Evolutionary conservation across 495 filamentous ascomycete species (phyloP).

Genomic region (Podospora comata): DNA sequence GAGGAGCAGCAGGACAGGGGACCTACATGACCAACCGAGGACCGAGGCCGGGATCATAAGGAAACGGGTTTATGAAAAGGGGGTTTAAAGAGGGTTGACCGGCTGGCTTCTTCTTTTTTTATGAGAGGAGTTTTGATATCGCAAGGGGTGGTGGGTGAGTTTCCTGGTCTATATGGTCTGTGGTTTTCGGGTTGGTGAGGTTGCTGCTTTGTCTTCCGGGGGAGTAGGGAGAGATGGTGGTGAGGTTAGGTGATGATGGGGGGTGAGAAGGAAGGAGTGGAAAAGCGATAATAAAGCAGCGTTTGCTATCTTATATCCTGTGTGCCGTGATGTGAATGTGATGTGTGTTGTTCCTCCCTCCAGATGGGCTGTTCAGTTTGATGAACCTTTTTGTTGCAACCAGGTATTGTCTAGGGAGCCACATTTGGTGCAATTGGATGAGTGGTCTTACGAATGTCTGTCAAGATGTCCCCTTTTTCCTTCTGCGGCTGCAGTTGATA

Average conservation of each 20-base stretch:
- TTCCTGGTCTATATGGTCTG: neutral
- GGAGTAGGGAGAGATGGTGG: neutral
- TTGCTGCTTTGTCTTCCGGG: neutral
- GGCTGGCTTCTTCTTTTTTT: neutral
- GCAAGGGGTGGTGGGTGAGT: neutral
- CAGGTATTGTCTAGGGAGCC: too few relatives aligned
- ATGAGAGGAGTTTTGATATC: neutral
- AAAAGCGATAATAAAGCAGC: neutral
- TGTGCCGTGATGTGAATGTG: neutral
- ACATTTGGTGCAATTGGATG: too few relatives aligned
- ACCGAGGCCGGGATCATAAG: neutral
- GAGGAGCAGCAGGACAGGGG: too few relatives aligned
- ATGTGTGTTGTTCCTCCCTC: neutral
- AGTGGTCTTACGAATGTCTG: too few relatives aligned
- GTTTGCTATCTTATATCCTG: neutral
- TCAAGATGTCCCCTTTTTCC: too few relatives aligned
- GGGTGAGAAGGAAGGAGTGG: neutral
- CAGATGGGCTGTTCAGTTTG: too few relatives aligned
- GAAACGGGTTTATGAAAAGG: neutral
- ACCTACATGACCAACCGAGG: neutral
- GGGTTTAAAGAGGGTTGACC: neutral
- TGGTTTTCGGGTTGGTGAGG: neutral
- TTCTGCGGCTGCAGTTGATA: too few relatives aligned
- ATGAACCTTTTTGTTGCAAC: too few relatives aligned
- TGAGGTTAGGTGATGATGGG: too few relatives aligned